Conservation (phyloP, 176 grass and related monocot species). For the Elymus sibiricus region DNA sequence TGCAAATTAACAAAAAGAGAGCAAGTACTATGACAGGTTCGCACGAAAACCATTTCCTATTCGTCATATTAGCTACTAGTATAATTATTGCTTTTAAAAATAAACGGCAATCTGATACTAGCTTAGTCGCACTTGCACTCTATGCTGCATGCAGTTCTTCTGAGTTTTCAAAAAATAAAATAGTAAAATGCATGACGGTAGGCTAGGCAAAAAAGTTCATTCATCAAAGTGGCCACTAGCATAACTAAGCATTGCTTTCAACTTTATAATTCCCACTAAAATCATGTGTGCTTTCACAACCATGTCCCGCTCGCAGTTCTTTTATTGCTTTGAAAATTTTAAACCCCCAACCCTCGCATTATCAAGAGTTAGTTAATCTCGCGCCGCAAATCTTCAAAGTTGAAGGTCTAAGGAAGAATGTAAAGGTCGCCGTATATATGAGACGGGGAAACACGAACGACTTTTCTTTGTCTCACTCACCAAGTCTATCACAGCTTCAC, state of each 20-base stretch:
- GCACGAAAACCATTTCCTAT: too few relatives aligned
- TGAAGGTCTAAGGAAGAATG: neutral
- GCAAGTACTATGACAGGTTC: too few relatives aligned
- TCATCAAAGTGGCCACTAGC: too few relatives aligned
- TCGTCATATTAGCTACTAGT: too few relatives aligned
- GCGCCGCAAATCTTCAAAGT: neutral
- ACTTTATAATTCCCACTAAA: neutral
- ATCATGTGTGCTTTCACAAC: neutral
- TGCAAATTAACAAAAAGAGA: too few relatives aligned
- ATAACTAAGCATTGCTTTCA: neutral
- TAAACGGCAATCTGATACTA: too few relatives aligned
- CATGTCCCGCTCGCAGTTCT: neutral
- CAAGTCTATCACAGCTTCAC: neutral
- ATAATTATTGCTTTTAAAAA: too few relatives aligned
- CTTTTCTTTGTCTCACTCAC: neutral
- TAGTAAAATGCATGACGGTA: too few relatives aligned
- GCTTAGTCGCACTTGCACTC: too few relatives aligned
- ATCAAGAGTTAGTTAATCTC: neutral
- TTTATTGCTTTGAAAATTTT: neutral
- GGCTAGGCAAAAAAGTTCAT: too few relatives aligned
- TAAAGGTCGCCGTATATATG: neutral
- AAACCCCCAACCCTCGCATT: neutral
- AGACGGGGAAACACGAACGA: neutral
- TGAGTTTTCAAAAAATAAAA: too few relatives aligned
- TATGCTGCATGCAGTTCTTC: too few relatives aligned